Percentiles rank a stretch among this genome's conserved stretches.
phyloP scores from a whole-genome alignment of 805 yeast species.

The Candida sonorensis region DNA sequence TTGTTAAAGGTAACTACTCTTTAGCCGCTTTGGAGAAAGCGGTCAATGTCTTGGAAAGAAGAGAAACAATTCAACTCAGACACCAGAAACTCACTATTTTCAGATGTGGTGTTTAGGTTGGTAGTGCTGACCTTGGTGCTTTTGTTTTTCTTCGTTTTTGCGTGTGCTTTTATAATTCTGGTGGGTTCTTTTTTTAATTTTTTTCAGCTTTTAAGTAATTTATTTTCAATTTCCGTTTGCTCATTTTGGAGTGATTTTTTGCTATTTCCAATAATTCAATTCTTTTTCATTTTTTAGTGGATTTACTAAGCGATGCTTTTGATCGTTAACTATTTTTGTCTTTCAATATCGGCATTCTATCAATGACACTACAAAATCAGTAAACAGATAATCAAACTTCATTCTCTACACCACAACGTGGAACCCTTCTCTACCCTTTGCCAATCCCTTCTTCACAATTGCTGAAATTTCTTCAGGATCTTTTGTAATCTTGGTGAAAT shows the following conservation, averaged over 20 bases:
- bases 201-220: too few species aligned
- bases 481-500: slow-evolving; percentile 74
- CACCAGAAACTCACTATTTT: slow-evolving; percentile 80
- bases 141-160: background rate
- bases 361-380: too few species aligned
- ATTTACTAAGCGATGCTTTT: too few species aligned
- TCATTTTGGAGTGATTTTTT: too few species aligned
- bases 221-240: too few species aligned
- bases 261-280: too few species aligned
- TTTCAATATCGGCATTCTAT: too few species aligned
- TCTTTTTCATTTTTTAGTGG: too few species aligned
- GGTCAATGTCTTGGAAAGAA: slow-evolving; percentile 70
- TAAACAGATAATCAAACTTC: background rate
- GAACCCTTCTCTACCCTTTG: slow-evolving; percentile 56
- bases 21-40: slow-evolving; percentile 79
- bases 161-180: background rate
- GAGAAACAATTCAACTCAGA: slow-evolving; percentile 81
- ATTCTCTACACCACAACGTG: slow-evolving; percentile 33
- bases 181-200: background rate
- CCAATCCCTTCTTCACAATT: slow-evolving; percentile 66
- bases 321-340: too few species aligned
- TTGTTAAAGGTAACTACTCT: slow-evolving; percentile 49
- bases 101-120: slow-evolving; percentile 53
- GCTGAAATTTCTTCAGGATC: slow-evolving; percentile 77
- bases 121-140: background rate